phyloP scores from a whole-genome alignment of 495 filamentous ascomycete genomes.

The Penicillium waksmanii region DNA sequence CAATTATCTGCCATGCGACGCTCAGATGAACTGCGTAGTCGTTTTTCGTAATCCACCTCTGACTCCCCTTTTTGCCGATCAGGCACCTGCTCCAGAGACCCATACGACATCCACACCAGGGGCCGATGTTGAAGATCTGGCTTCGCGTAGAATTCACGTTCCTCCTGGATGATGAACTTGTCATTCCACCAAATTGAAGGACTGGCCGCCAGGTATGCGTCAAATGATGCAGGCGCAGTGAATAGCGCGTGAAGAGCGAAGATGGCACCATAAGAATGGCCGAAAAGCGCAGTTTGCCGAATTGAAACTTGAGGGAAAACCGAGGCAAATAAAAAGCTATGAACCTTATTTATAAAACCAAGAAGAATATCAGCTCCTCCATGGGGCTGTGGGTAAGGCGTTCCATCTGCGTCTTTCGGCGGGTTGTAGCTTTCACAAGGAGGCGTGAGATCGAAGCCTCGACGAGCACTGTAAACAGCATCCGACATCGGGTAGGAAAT shows the following conservation, averaged over 20 bases:
- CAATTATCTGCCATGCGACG: constrained; percentile 33
- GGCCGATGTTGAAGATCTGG: not conserved
- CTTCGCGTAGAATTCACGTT: constrained; percentile 9
- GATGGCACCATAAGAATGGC: constrained; percentile 28
- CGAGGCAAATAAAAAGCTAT: constrained; percentile 14
- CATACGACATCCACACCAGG: constrained; percentile 21
- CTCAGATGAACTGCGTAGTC: constrained; percentile 3
- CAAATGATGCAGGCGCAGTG: constrained; percentile 20
- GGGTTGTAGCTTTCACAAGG: constrained; percentile 23
- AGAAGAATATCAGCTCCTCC: constrained; percentile 29
- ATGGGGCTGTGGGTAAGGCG: constrained; percentile 6
- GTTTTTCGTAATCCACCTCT: constrained; percentile 12
- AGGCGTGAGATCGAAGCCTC: constrained; percentile 26
- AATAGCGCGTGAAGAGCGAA: constrained; percentile 28
- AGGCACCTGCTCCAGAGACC: constrained; percentile 26
- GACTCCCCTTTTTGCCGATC: constrained; percentile 15
- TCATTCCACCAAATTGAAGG: constrained; percentile 35
- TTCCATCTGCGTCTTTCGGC: constrained; percentile 18
- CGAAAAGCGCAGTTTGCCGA: constrained; percentile 23
- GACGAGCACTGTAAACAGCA: constrained; percentile 23
- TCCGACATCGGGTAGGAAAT: constrained; percentile 28
- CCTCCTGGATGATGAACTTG: constrained; percentile 20
- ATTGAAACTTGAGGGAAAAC: constrained; percentile 22
- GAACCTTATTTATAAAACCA: constrained; percentile 18
- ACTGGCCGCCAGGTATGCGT: constrained; percentile 29